phyloP scores from a whole-genome alignment of 441 rosid genomes.

The Corymbia citriodora region DNA sequence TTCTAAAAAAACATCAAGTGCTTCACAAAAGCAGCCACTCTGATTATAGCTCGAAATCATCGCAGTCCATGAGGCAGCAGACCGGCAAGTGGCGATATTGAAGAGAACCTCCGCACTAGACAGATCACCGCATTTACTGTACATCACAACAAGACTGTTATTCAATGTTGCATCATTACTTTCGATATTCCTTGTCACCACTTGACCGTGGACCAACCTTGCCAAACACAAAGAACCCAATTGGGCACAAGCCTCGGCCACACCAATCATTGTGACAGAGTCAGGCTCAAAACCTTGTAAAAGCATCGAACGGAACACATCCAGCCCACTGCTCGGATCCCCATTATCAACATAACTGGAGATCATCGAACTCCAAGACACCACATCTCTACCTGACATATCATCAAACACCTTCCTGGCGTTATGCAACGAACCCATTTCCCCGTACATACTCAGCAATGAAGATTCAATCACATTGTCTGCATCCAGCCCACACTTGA shows the following conservation, averaged over 20 bases:
- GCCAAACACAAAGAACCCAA: constrained; percentile 40
- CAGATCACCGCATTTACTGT: constrained; percentile 68
- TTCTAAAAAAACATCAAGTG: constrained; percentile 37
- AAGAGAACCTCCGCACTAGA: constrained; percentile 51
- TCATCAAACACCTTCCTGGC: constrained; percentile 68
- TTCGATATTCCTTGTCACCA: constrained; percentile 28
- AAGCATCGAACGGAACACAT: constrained; percentile 41
- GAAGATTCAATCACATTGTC: constrained; percentile 66
- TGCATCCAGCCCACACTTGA: constrained; percentile 49
- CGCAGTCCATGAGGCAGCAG: constrained; percentile 61
- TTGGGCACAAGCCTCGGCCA: constrained; percentile 61
- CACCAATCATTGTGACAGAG: constrained; percentile 50
- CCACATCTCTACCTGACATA: constrained; percentile 57
- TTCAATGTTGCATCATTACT: constrained; percentile 28
- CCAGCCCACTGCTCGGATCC: constrained; percentile 35
- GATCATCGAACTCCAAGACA: constrained; percentile 81
- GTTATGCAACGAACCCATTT: constrained; percentile 37
- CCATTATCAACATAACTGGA: constrained; percentile 57
- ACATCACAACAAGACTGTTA: constrained; percentile 56
- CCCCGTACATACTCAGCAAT: constrained; percentile 58
- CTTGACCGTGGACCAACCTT: constrained; percentile 48
- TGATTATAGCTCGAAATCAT: constrained; percentile 71
- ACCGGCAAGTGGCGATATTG: constrained; percentile 5
- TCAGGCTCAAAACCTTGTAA: constrained; percentile 47
- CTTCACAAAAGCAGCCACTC: constrained; percentile 37